phyloP scores from a whole-genome alignment of 306 rosid genomes.

The Glycine soja region DNA sequence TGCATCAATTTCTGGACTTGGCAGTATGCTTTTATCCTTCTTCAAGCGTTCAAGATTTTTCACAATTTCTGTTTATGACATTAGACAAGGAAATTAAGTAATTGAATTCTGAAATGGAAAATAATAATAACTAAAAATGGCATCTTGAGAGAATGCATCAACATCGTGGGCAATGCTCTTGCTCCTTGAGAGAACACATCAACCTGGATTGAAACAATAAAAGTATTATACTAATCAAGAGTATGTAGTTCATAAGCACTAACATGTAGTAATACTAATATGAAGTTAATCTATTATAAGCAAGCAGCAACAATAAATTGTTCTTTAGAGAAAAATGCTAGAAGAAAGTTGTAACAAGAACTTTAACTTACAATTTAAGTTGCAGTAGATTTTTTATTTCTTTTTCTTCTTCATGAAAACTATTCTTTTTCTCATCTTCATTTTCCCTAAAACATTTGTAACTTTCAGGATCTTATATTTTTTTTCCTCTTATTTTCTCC shows the following conservation, averaged over 20 bases:
- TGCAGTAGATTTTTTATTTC: conserved; percentile 29
- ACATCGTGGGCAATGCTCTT: no score
- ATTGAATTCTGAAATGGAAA: neutral
- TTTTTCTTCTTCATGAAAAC: conserved; percentile 39
- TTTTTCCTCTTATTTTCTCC: neutral
- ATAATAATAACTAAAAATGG: neutral
- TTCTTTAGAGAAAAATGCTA: conserved; percentile 13
- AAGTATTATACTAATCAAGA: no score
- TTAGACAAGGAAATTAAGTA: conserved; percentile 1
- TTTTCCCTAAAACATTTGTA: conserved; percentile 45
- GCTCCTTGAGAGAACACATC: no score
- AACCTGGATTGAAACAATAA: no score
- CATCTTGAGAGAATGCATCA: no score
- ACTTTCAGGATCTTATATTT: conserved; percentile 28
- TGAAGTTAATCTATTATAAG: neutral
- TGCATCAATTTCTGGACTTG: conserved; percentile 83
- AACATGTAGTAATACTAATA: neutral
- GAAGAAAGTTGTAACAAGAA: conserved; percentile 29
- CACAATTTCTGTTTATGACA: conserved; percentile 52
- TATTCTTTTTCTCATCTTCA: conserved; percentile 46
- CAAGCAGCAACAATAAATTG: conserved; percentile 19
- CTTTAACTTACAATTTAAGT: neutral
- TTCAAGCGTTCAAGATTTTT: conserved; percentile 58
- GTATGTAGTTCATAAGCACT: conserved; percentile 4
- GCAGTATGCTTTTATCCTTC: conserved; percentile 68